A percentile compares a stretch with the other conserved stretches of the same genome.
Evolutionary conservation across 768 basidiomycete species (phyloP).

Genomic region (Boletus rex-veris): DNA sequence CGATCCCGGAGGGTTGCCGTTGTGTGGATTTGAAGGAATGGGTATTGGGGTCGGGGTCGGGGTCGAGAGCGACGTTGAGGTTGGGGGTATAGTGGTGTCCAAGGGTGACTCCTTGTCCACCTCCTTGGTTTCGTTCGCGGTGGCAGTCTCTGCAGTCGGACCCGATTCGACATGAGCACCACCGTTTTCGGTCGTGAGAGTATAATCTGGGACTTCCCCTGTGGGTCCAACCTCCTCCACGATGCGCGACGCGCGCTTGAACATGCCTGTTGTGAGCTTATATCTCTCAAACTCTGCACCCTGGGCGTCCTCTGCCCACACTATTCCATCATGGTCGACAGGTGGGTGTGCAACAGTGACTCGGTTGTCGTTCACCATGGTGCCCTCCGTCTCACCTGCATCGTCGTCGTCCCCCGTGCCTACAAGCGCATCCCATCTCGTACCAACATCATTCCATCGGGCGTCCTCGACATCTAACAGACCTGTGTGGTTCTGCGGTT

Average conservation of each 20-base stretch:
- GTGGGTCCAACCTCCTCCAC: conserved; percentile 41
- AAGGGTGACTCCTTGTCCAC: conserved; percentile 3
- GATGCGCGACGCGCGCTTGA: conserved; percentile 24
- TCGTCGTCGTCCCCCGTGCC: conserved; percentile 26
- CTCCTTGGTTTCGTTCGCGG: conserved; percentile 1
- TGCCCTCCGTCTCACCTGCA: conserved; percentile 12
- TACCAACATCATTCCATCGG: conserved; percentile 52
- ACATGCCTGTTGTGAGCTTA: conserved; percentile 8
- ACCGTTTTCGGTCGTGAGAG: conserved; percentile 2
- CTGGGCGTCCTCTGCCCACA: conserved; percentile 51
- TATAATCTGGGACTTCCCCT: conserved; percentile 39
- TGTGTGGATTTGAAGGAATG: background rate
- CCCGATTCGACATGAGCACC: background rate
- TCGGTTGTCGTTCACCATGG: background rate
- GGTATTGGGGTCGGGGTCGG: conserved; percentile 11
- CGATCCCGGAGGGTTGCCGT: conserved; percentile 29
- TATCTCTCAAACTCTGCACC: conserved; percentile 31
- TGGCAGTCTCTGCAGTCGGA: background rate
- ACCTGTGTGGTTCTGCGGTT: conserved; percentile 19
- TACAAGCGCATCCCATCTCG: conserved; percentile 51
- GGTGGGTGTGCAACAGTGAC: background rate
- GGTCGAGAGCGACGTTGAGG: background rate
- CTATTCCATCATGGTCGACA: conserved; percentile 38
- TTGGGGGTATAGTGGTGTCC: conserved; percentile 3
- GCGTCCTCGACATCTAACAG: conserved; percentile 24